Conservation (phyloP, 2,329 filamentous ascomycete species). For the Colletotrichum plurivorum region DNA sequence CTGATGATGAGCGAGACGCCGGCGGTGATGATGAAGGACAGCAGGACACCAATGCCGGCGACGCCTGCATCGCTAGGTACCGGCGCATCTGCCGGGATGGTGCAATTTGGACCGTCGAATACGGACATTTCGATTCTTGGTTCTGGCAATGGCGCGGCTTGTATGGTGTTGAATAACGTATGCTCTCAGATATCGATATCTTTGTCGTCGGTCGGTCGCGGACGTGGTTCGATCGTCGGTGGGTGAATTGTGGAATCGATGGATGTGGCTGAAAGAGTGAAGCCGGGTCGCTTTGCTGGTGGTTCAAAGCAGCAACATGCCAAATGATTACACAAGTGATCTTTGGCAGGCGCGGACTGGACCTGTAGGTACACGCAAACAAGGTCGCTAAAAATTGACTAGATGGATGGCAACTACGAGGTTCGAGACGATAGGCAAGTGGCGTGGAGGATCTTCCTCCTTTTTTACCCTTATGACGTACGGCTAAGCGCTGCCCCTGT, state of each 20-base stretch:
- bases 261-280: background rate
- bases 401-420: background rate
- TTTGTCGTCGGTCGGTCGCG: background rate
- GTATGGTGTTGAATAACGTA: background rate
- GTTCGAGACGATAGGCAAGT: background rate
- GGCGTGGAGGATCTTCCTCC: slow-evolving; percentile 6
- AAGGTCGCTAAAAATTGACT: too few relatives aligned
- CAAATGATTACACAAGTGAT: too few relatives aligned
- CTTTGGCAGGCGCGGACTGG: too few relatives aligned
- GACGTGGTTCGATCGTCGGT: slow-evolving; percentile 1
- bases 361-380: too few relatives aligned
- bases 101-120: slow-evolving; percentile 26
- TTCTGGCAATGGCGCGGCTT: background rate
- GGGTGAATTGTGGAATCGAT: background rate
- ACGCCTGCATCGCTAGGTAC: slow-evolving; percentile 68
- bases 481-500: slow-evolving; percentile 33
- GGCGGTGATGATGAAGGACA: slow-evolving; percentile 78
- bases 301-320: background rate
- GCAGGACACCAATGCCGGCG: slow-evolving; percentile 70
- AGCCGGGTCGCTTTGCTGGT: background rate
- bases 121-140: slow-evolving; percentile 8
- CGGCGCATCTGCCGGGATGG: slow-evolving; percentile 52
- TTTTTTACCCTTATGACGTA: slow-evolving; percentile 34
- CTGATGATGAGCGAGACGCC: slow-evolving; percentile 68
- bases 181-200: background rate